Percentiles rank a stretch among this genome's conserved stretches.
phyloP scores from a whole-genome alignment of 2,329 filamentous ascomycete genomes.

The Leptographium radiaticola region DNA sequence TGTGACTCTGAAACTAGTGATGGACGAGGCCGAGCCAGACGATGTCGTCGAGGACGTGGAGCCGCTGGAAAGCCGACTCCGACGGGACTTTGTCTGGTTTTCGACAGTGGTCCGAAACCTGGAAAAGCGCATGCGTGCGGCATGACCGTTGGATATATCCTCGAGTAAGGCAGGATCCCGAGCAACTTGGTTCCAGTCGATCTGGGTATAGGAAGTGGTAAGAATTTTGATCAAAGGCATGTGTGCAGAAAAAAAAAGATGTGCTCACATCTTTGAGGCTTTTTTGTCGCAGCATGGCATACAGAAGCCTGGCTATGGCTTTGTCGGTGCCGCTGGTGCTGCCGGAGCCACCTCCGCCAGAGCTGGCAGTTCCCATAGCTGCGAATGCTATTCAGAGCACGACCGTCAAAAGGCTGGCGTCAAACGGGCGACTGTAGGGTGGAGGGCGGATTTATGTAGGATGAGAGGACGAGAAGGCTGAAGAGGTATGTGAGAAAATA shows the following conservation, averaged over 20 bases:
- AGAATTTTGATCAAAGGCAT: neutral
- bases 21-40: conserved; percentile 4
- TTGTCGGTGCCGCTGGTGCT: conserved; percentile 29
- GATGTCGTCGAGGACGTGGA: neutral
- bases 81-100: neutral
- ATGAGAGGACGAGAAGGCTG: neutral
- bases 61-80: neutral
- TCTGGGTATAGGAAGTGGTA: conserved; percentile 23
- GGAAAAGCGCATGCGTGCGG: conserved; percentile 46
- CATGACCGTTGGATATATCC: conserved; percentile 46
- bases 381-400: neutral
- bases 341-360: conserved; percentile 17
- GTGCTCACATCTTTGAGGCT: conserved; percentile 44
- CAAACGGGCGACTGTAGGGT: neutral
- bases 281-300: conserved; percentile 47
- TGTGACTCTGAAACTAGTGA: conserved; percentile 28
- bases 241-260: neutral
- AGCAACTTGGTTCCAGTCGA: conserved; percentile 47
- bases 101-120: conserved; percentile 34
- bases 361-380: neutral
- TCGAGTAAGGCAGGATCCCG: conserved; percentile 38
- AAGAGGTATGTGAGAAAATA: no score
- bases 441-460: neutral
- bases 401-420: neutral
- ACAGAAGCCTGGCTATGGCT: conserved; percentile 43